Evolutionary conservation across 164 flowering plant species (phyloP), one percentile per base, ranked within the genome.

Genomic region (Litsea cubeba): DNA sequence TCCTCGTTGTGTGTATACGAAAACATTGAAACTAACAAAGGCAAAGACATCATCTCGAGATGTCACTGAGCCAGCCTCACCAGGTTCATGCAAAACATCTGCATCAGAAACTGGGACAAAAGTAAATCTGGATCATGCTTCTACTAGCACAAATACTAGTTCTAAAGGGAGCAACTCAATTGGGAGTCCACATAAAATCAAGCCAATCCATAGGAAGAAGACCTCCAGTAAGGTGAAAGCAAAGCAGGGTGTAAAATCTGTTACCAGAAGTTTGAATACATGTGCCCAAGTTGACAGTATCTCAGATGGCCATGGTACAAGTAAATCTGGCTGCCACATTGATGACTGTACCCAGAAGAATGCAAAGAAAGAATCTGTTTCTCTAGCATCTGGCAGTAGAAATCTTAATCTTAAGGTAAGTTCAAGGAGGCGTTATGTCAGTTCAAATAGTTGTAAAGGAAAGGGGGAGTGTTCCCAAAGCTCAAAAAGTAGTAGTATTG

Each of bases 401-500:
- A 79, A 66, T 81, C 50, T 60, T 17, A 65, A 75, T 46, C 20
- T 50, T 76, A 85, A 84, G 71, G 78, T 79, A n/a, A 79, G 62
- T 58, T 82, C 83, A 54, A 76, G 75, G 68, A 57, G 35, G 69
- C 69, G 64, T 24, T 83, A 76, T 64, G 65, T 79, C 18, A 28
- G 75, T 75, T 68, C 76, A 50, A 32, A 54, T 60, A 35, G 15
- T 71, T 74, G 77, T 65, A 81, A 80, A 78, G 94, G 83, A 67
- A 87, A 84, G 62, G 92, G 91, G 20, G 92, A 92, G 51, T 79
- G 88, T 78, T 90, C 97, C n/a, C 92, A 88, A 68, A 92, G 97
- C 83, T 92, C 98, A 54, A 87, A 89, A 82, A 89, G 93, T 81
- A 92, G 96, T 75, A 92, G 96, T 75, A 79, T 87, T 71, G 96